Evolutionary conservation across 495 filamentous ascomycete species (phyloP), one percentile per base, ranked within the genome.

Genomic region (Margaritispora aquatica): DNA sequence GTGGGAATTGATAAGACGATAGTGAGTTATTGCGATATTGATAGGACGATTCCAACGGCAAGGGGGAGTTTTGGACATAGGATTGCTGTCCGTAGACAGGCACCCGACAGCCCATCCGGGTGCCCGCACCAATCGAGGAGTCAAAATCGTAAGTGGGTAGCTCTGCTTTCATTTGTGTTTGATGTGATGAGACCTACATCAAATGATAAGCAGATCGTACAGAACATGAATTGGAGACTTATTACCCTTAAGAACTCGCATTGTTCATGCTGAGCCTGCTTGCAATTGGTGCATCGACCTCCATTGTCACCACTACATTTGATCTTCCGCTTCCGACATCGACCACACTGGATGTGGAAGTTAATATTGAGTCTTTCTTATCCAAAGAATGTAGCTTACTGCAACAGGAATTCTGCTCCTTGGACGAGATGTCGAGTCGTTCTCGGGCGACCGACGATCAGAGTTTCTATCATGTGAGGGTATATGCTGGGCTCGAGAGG

Each of bases 241-340:
- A 75, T 74, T 82, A 95, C 91, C 74, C 91, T 81, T 51, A 91
- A 73, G 66, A 95, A 96, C 47, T 85, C 83, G 71, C 92, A 96
- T 23, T 75, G 74, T 19, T 86, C 80, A 31, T 78, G 77, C 27
- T 87, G 86, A 54, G 92, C 84, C 60, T 74, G 80, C 62, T 85
- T 88, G 75, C 94, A 98, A 71, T 92, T 96, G 17, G 80, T 73
- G 68, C 94, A 98, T 26, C 88, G 89, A 22, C 76, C 75, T 10
- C 86, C 88, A 68, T 89, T 77, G 69, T 97, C 92, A 29, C 93
- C 94, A 60, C 89, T 96, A 75, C 94, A 98, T 69, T 90, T 88
- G 66, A 98, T 98, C 77, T 98, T 98, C 54, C 94, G 81, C 70
- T 92, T 92, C 51, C 94, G 85, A 69, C 94, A 98, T 60, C 94